These are phyloP conservation scores for Leccinum longicurvipes DNA, from an alignment of 768 basidiomycete genomes.

Conservation along the genomic window DNA sequence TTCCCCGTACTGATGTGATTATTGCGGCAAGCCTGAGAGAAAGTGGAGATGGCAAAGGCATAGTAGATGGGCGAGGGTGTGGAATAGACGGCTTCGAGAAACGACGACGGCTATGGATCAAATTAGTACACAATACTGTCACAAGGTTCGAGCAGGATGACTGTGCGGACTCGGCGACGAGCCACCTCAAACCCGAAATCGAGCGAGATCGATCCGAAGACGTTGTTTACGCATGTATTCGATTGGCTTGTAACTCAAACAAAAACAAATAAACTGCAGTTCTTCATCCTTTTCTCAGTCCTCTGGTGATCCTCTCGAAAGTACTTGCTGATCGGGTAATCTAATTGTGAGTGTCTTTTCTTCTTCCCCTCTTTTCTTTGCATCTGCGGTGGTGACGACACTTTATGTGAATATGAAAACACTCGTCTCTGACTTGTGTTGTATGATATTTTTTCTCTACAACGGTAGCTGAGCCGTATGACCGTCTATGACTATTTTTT, in stretches of 20 bases:
- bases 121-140: too few species aligned
- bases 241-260: not conserved
- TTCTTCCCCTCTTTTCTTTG: conserved; percentile 1
- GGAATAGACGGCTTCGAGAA: too few species aligned
- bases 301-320: not conserved
- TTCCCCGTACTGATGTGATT: not conserved
- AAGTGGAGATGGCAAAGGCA: not conserved
- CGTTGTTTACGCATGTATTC: not conserved
- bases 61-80: not conserved
- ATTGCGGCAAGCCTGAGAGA: not conserved
- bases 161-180: too few species aligned
- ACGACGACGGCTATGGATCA: too few species aligned
- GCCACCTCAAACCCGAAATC: too few species aligned
- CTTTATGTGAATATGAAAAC: conserved; percentile 72
- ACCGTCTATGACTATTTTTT: conserved; percentile 2
- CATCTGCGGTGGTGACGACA: conserved; percentile 47
- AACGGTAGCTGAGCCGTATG: conserved; percentile 75
- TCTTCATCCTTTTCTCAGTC: not conserved
- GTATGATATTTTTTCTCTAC: conserved; percentile 62
- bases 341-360: conserved; percentile 15
- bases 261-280: not conserved
- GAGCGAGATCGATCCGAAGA: not conserved
- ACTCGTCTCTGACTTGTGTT: conserved; percentile 38
- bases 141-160: too few species aligned
- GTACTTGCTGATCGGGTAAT: not conserved